phyloP scores from a whole-genome alignment of 495 filamentous ascomycete species.

The Coniosporium apollinis region DNA sequence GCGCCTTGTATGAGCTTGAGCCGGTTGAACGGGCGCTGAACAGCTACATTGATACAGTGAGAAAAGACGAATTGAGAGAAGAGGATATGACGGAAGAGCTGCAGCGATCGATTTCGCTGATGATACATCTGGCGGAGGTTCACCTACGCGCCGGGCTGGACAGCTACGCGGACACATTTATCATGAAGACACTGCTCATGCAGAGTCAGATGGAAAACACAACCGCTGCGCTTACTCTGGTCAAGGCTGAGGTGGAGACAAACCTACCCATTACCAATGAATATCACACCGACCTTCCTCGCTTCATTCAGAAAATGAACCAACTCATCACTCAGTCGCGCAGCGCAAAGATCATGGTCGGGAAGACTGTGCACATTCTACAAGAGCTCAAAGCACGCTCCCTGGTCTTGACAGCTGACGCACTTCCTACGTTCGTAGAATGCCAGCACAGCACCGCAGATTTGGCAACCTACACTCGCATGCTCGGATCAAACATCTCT shows the following conservation, averaged over 20 bases:
- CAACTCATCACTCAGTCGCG: conserved; percentile 55
- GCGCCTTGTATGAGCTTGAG: conserved; percentile 72
- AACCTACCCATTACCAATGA: conserved; percentile 30
- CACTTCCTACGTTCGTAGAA: conserved; percentile 34
- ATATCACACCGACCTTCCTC: conserved; percentile 40
- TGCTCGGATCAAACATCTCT: conserved; percentile 49
- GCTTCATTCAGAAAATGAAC: conserved; percentile 57
- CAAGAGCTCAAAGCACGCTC: conserved; percentile 65
- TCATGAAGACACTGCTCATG: conserved; percentile 53
- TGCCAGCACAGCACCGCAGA: conserved; percentile 46
- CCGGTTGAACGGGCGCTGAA: conserved; percentile 84
- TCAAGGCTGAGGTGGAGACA: conserved; percentile 46
- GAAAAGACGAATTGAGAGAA: conserved; percentile 75
- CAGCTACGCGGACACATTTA: conserved; percentile 62
- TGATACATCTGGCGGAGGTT: conserved; percentile 68
- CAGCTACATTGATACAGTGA: conserved; percentile 68
- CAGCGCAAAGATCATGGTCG: conserved; percentile 67
- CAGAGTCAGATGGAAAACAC: conserved; percentile 71
- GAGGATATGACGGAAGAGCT: conserved; percentile 64
- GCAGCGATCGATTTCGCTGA: conserved; percentile 64
- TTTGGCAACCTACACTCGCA: conserved; percentile 49
- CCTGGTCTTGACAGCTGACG: conserved; percentile 51
- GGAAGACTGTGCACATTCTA: conserved; percentile 60
- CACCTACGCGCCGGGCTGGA: conserved; percentile 57
- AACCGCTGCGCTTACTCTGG: conserved; percentile 45